Evolutionary conservation across 768 basidiomycete species (phyloP).

Genomic region (Boletus sensibilis): DNA sequence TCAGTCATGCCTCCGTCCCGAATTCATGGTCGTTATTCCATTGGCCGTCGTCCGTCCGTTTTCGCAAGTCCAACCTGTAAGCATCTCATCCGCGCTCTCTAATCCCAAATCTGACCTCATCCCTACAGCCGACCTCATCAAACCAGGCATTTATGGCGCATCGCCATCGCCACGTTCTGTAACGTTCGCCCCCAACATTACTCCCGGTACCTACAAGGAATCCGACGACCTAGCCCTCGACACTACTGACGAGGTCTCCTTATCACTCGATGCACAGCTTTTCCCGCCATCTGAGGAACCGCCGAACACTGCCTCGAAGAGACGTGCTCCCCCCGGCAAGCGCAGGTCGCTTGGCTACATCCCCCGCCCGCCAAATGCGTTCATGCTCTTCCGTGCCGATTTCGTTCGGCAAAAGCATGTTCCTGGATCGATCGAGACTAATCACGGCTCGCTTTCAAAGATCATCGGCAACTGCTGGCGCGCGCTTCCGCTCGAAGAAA

Average conservation of each 20-base stretch:
- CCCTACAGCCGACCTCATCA: constrained; percentile 39
- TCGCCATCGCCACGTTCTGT: constrained; percentile 47
- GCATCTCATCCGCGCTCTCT: not conserved
- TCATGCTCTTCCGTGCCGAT: constrained; percentile 39
- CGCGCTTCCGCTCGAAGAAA: constrained; percentile 66
- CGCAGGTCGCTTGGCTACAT: constrained; percentile 52
- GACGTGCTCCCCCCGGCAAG: constrained; percentile 59
- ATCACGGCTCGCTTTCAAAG: constrained; percentile 49
- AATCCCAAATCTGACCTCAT: not conserved
- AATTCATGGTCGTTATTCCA: constrained; percentile 28
- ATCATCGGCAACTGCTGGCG: constrained; percentile 63
- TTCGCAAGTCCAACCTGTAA: constrained; percentile 30
- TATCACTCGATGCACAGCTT: constrained; percentile 39
- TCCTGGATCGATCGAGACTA: constrained; percentile 50
- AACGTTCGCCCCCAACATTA: constrained; percentile 64
- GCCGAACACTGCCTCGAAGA: constrained; percentile 39
- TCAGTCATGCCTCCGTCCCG: constrained; percentile 18
- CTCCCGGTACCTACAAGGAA: constrained; percentile 50
- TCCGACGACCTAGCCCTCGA: constrained; percentile 29
- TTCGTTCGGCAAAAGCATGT: constrained; percentile 46
- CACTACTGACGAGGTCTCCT: constrained; percentile 26
- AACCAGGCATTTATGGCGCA: constrained; percentile 53
- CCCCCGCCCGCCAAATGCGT: constrained; percentile 32
- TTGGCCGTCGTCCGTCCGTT: constrained; percentile 42
- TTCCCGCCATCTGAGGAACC: constrained; percentile 54